Base-by-base conservation (phyloP, 768 basidiomycete genomes). In the Lentinula aciculospora region DNA sequence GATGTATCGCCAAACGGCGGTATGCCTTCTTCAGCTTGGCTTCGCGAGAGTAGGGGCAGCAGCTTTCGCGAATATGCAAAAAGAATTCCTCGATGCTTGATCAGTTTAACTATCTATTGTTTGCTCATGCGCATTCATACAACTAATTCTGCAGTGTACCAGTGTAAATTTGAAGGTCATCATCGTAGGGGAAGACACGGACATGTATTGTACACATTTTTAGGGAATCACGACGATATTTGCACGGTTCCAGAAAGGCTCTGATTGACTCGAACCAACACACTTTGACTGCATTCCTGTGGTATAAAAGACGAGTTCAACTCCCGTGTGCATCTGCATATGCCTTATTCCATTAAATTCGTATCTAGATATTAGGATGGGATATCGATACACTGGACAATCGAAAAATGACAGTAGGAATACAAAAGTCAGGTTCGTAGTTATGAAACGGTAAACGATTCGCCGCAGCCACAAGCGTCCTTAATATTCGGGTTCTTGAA, bases 391-490 rank as follows among this genome's bases (percentile, higher is more conserved):
- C 59, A 56, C 45, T 17, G 19, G 42, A 47, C 10, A 47, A 23
- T 19, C 10, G 10, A 25, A 56, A n/a, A 15, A 1, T 47, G 32
- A 28, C 5, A 10, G 9, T 36, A 47, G 32, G 25, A 9, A 46
- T 46, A 57, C 56, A 57, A 0, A 9, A n/a, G 28, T 6, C 17
- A 55, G 44, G 55, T 44, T 57, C 64, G n/a, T 73, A 63, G 78
- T 69, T 73, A 73, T 50, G 66, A 69, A 58, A 92, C 82, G 47
- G 82, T 88, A 73, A 94, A 94, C 0, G 92, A 94, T 75, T 96
- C 94, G 60, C 94, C 94, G 66, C 94, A 96, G 53, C 94, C 94
- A 70, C 94, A 97, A 6, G 92, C 91, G 66, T 95, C 94, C 74
- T 87, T 90, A 71, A 96, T 87, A 71, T 97, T 97, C 6, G 94